Evolutionary conservation across 306 rosid genomes (phyloP).

Genomic region (Datisca glomerata): DNA sequence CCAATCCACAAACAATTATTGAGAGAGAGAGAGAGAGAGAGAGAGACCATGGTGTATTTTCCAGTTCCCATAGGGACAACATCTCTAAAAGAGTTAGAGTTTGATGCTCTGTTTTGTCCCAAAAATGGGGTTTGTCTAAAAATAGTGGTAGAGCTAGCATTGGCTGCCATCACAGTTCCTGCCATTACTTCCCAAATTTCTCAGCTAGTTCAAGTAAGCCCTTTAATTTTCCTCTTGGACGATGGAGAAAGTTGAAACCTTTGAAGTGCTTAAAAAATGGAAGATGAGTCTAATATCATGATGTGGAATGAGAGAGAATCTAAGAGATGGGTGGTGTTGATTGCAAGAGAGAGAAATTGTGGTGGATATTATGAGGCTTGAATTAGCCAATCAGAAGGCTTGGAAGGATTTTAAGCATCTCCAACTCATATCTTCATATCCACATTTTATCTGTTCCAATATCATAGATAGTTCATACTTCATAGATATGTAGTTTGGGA

Average conservation of each 20-base stretch:
- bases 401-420: constrained; percentile 1
- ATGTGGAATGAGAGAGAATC: constrained; percentile 13
- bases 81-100: constrained; percentile 51
- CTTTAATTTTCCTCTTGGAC: neutral
- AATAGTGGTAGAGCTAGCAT: constrained; percentile 52
- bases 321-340: constrained; percentile 17
- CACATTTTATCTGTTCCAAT: neutral
- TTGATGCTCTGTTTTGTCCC: constrained; percentile 41
- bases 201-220: neutral
- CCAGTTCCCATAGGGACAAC: constrained; percentile 59
- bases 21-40: neutral
- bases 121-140: constrained; percentile 64
- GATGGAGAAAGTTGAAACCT: neutral
- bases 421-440: neutral
- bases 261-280: too few species aligned
- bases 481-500: too few species aligned
- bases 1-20: too few species aligned
- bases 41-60: constrained; percentile 68
- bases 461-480: too few species aligned
- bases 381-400: constrained; percentile 37
- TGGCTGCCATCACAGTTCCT: constrained; percentile 58
- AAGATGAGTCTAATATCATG: too few species aligned
- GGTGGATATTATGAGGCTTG: constrained; percentile 35
- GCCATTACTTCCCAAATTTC: constrained; percentile 29
- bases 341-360: constrained; percentile 9